Conservation (phyloP, 192 early-diverging fungal species). For the Phlyctochytrium bullatum region DNA sequence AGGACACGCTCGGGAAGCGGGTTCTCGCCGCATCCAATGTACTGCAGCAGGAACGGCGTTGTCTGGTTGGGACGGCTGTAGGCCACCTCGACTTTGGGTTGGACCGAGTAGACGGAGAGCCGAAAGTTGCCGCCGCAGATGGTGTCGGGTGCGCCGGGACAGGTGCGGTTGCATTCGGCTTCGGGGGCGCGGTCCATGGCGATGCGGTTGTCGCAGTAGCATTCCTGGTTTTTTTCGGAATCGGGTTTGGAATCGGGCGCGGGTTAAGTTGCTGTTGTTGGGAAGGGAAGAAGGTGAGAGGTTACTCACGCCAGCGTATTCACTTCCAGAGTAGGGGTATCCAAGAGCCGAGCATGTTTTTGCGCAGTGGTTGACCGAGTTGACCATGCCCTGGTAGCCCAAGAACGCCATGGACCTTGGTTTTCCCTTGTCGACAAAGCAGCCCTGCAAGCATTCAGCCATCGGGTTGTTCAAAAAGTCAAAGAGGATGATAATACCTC, state of each 20-base stretch:
- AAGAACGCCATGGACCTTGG: not conserved
- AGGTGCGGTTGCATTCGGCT: not conserved
- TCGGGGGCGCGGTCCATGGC: not conserved
- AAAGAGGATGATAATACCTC: too few relatives aligned
- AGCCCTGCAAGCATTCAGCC: too few relatives aligned
- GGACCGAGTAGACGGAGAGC: conserved; percentile 3
- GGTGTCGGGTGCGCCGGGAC: not conserved
- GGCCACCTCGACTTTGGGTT: not conserved
- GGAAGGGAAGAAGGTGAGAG: not conserved
- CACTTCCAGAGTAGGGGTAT: conserved; percentile 2
- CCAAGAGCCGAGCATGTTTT: not conserved
- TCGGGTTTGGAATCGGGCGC: too few relatives aligned
- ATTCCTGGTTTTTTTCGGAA: too few relatives aligned
- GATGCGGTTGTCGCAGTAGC: conserved; percentile 1
- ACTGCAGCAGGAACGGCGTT: not conserved
- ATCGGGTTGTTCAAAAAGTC: too few relatives aligned
- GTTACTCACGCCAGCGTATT: not conserved
- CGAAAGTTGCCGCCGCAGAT: conserved; percentile 11
- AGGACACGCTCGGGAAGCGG: conserved; percentile 1
- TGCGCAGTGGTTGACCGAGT: not conserved
- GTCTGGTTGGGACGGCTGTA: not conserved
- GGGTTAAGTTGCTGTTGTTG: not conserved
- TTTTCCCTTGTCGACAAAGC: not conserved
- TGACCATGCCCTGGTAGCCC: conserved; percentile 1
- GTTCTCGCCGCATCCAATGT: not conserved